Conservation (phyloP, 768 basidiomycete species). For the Atractiella rhizophila region DNA sequence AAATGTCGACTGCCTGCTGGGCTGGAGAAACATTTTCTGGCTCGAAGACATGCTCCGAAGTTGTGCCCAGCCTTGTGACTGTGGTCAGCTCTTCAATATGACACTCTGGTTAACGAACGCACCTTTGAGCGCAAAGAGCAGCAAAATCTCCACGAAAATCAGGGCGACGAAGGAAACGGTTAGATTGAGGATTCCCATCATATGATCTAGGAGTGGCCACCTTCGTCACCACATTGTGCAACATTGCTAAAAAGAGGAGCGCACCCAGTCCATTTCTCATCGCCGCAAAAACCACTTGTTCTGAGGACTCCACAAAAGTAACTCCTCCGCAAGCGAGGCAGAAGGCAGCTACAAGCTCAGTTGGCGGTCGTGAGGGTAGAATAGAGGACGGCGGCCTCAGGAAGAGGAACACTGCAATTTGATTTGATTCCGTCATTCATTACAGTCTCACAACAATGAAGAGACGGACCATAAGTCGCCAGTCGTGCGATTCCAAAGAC, state of each 20-base stretch:
- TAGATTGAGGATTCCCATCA: slow-evolving; percentile 63
- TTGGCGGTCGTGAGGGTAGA: slow-evolving; percentile 73
- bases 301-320: slow-evolving; percentile 67
- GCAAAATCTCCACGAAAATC: slow-evolving; percentile 58
- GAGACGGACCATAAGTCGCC: slow-evolving; percentile 75
- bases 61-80: too few relatives aligned
- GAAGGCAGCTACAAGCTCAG: slow-evolving; percentile 68
- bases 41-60: too few relatives aligned
- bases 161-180: slow-evolving; percentile 66
- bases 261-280: slow-evolving; percentile 76
- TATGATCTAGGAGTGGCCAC: too few relatives aligned
- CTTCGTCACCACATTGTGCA: background rate
- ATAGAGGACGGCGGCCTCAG: too few relatives aligned
- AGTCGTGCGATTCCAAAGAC: slow-evolving; percentile 54
- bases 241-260: background rate
- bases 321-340: slow-evolving; percentile 69
- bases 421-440: too few relatives aligned
- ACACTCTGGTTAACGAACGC: too few relatives aligned
- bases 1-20: too few relatives aligned
- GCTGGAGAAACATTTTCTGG: too few relatives aligned
- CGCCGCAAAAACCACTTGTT: slow-evolving; percentile 67
- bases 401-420: slow-evolving; percentile 92
- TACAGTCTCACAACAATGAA: too few relatives aligned
- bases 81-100: too few relatives aligned
- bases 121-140: slow-evolving; percentile 54